A percentile compares a stretch with the other conserved stretches of the same genome.
Evolutionary conservation across 495 filamentous ascomycete genomes (phyloP).

Genomic region (Pyrenula aspistea): DNA sequence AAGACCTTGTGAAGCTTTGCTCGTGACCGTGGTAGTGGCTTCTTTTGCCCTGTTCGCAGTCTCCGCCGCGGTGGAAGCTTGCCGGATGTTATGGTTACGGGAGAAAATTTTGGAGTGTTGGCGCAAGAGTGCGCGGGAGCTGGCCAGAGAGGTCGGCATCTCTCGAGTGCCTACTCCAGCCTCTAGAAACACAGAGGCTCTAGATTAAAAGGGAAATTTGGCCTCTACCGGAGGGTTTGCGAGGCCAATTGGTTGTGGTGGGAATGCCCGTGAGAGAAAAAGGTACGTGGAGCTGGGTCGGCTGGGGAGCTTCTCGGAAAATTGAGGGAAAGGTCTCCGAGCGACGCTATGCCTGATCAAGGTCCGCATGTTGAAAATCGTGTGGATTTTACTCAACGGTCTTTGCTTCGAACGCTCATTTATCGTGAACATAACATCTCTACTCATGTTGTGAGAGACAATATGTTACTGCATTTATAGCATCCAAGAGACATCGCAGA

Average conservation of each 20-base stretch:
- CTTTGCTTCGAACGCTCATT: no score
- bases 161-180: neutral
- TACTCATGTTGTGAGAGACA: no score
- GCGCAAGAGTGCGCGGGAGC: conserved; percentile 48
- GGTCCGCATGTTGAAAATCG: no score
- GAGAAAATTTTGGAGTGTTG: conserved; percentile 43
- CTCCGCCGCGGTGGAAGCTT: conserved; percentile 57
- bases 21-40: conserved; percentile 47
- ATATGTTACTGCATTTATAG: no score
- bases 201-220: neutral
- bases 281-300: neutral
- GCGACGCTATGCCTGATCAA: neutral
- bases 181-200: neutral
- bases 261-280: neutral
- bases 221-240: neutral
- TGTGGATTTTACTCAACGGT: no score
- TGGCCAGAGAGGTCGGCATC: conserved; percentile 1
- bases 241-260: neutral
- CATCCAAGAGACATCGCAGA: no score
- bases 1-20: conserved; percentile 76
- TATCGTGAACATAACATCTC: no score
- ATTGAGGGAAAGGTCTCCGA: neutral
- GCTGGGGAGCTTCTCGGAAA: neutral
- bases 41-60: conserved; percentile 58
- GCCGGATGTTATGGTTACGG: conserved; percentile 43